Base-by-base conservation (phyloP, 2,329 filamentous ascomycete species). In the Apiospora marii region DNA sequence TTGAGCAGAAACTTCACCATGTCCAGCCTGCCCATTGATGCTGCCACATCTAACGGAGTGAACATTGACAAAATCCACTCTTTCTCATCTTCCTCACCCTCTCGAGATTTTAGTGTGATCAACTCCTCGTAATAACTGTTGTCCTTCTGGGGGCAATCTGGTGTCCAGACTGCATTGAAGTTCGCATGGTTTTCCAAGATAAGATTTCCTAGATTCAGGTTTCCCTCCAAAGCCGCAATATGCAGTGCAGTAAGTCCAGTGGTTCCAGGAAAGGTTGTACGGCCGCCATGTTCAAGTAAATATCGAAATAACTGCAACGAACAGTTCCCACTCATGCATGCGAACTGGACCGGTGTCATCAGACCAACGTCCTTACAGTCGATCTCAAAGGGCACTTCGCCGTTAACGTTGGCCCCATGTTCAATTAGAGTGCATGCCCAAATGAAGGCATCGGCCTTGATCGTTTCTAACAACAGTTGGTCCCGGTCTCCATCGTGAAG, bases 401-500 rank as follows among this genome's bases (percentile, higher is more conserved):
- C 5, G 6, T 58, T 34, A 6, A 58, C 10, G 14, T 34, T 58
- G 0, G 16, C 27, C 0, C 51, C 51, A n/a, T 6, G 3, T 19
- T 41, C 30, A 14, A 64, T n/a, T 34, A 64, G 10, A 22, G 19
- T 64, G 58, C 10, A 24, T 6, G 58, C 58, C 58, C 58, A 41
- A 12, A 2, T n/a, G 7, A 64, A 12, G 34, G 19, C 8, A 0
- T 8, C 7, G 13, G 6, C 3, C 6, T 10, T 13, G 7, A 64
- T n/a, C 0, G 19, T n/a, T 0, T 13, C 19, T 2, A 5, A 1
- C 8, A 41, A 5, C 4, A 64, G 12, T 3, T 3, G 0, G 16
- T 0, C 2, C 10, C 30, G 58, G 5, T 64, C 58, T 1, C n/a
- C 19, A 3, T 64, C 8, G 1, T 41, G 2, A 4, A 64, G 12